Evolutionary conservation across 768 basidiomycete species (phyloP), one percentile per base, ranked within the genome.

Genomic region (Pisolithus tinctorius): DNA sequence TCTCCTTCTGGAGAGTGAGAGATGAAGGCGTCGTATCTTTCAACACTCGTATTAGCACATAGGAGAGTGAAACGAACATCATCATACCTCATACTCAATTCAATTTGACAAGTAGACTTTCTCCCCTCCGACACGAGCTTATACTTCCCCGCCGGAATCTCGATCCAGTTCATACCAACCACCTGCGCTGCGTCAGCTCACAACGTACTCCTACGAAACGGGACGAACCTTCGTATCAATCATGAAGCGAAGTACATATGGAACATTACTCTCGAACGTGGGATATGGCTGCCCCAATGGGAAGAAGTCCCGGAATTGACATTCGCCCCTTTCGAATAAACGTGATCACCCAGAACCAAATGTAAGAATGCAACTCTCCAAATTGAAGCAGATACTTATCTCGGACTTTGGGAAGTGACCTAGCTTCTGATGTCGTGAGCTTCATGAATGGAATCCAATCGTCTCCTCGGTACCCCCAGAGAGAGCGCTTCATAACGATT

Each of bases 141-240:
- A 62, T 96, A 99, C 58, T 82, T 82, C 2, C 89, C 89, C 4
- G 86, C 82, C 4, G 87, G 87, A 8, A 96, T 73, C 69, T 98
- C 93, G 48, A 99, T 86, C 95, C 96, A 99, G 64, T 97, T 98
- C 96, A 99, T 98, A 8, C 96, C 96, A 45, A 94, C 85, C 29
- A 99, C 84, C 90, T 93, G 55, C 1, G 23, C 48, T 52, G 17
- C 3, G 45, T 52, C 31, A 58, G 40, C 39, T 47, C 26, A 48
- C 3, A 9, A 26, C 20, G 41, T n/a, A 6, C 45, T 5, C 11
- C 23, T 17, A 23, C 29, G 6, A 34, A 45, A 8, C n/a, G 31
- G 1, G 4, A 56, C 58, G 20, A 20, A 91, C 94, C 76, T 93
- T 85, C 5, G 90, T 87, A 63, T 99, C 96, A 55, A 99, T 95